These are phyloP conservation scores for Naegleria lovaniensis DNA, from an alignment of 208 protist genomes.

Conservation along the genomic window DNA sequence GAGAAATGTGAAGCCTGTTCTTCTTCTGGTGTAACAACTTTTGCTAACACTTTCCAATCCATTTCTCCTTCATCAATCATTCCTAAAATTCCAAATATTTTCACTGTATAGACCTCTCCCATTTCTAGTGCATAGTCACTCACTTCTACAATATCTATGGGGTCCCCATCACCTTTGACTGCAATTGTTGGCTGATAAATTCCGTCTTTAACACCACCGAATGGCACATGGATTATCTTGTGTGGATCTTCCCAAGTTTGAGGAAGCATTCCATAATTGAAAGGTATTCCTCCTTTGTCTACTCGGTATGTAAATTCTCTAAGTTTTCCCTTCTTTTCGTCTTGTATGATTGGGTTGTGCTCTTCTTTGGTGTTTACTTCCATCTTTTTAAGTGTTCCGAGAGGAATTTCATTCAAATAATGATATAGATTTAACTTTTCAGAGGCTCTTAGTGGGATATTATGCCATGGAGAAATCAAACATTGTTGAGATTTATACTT, in stretches of 20 bases:
- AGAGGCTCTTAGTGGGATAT: slow-evolving; percentile 33
- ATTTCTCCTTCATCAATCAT: slow-evolving; percentile 88
- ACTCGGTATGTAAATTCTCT: slow-evolving; percentile 51
- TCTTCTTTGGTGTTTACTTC: slow-evolving; percentile 48
- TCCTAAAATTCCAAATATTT: slow-evolving; percentile 76
- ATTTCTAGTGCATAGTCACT: slow-evolving; percentile 67
- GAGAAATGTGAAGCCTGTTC: neutral
- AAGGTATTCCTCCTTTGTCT: slow-evolving; percentile 42
- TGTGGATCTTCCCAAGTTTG: slow-evolving; percentile 64
- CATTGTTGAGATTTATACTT: neutral
- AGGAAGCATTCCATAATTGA: slow-evolving; percentile 60
- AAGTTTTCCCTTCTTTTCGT: slow-evolving; percentile 58
- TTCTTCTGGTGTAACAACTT: neutral
- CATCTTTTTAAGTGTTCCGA: slow-evolving; percentile 48
- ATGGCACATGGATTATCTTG: neutral
- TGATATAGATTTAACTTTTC: slow-evolving; percentile 23
- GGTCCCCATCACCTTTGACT: slow-evolving; percentile 75
- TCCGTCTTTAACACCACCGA: neutral
- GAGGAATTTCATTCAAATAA: slow-evolving; percentile 48
- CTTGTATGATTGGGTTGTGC: slow-evolving; percentile 58
- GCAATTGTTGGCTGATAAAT: slow-evolving; percentile 16
- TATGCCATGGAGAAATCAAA: slow-evolving; percentile 42
- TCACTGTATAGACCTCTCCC: slow-evolving; percentile 69
- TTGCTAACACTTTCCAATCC: slow-evolving; percentile 77
- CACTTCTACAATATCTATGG: slow-evolving; percentile 79